These are phyloP conservation scores for Candida fluviatilis DNA, from an alignment of 805 yeast species.

Conservation along the genomic window DNA sequence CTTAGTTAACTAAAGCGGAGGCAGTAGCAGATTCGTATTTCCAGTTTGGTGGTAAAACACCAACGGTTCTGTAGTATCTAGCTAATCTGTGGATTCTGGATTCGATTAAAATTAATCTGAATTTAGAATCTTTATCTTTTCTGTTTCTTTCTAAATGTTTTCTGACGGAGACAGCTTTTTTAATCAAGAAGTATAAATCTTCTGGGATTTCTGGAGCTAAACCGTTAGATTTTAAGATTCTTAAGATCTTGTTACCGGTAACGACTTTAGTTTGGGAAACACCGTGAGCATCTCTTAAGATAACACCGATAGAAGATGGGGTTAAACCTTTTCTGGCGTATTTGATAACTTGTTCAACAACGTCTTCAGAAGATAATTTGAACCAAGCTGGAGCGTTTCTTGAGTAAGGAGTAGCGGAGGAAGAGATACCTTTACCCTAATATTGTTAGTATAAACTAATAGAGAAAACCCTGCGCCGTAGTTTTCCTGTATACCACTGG, in stretches of 20 bases:
- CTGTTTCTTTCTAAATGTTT: constrained; percentile 99
- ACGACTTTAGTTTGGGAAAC: constrained; percentile 95
- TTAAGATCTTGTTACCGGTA: constrained; percentile 99
- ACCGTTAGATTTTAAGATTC: constrained; percentile 99
- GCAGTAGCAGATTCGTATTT: constrained; percentile 99
- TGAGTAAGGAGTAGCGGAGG: constrained; percentile 98
- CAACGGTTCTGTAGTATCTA: constrained; percentile 99
- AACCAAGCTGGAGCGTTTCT: constrained; percentile 99
- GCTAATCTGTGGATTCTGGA: constrained; percentile 99
- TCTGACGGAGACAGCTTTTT: constrained; percentile 99
- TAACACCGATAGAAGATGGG: constrained; percentile 99
- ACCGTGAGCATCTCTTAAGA: constrained; percentile 99
- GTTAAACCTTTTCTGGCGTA: constrained; percentile 99
- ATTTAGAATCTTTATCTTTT: constrained; percentile 99
- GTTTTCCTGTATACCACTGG: too few species aligned
- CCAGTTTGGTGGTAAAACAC: constrained; percentile 99
- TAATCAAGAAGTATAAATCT: constrained; percentile 97
- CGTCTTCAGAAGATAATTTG: constrained; percentile 92
- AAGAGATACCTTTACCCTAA: constrained; percentile 98
- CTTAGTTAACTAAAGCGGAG: constrained; percentile 97
- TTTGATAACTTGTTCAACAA: constrained; percentile 97
- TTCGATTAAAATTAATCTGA: constrained; percentile 99
- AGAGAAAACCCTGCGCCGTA: neutral
- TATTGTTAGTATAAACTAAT: constrained; percentile 35
- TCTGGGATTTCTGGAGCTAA: constrained; percentile 99